Percentiles rank a stretch among this genome's conserved stretches.
Conservation (phyloP, 371 early-diverging fungal species). For the Rhizopus sp. region DNA sequence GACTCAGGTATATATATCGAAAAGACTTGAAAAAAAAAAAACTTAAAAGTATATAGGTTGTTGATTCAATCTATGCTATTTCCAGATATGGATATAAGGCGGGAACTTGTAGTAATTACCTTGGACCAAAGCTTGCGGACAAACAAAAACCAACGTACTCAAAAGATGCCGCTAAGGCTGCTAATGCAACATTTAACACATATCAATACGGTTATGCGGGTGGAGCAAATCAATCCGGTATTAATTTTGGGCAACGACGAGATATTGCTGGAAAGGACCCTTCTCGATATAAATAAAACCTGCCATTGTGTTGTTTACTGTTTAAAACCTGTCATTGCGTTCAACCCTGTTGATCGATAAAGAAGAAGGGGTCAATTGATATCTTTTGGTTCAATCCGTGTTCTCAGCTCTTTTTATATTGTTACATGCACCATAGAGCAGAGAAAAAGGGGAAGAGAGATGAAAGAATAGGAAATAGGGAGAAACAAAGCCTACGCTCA, state of each 20-base stretch:
- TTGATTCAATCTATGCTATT: conserved; percentile 78
- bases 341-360: too few relatives aligned
- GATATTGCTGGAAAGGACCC: conserved; percentile 48
- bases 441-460: too few relatives aligned
- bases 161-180: conserved; percentile 66
- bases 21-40: too few relatives aligned
- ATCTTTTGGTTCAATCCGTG: too few relatives aligned
- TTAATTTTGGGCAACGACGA: conserved; percentile 53
- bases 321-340: too few relatives aligned
- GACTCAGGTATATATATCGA: conserved; percentile 57
- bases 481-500: too few relatives aligned
- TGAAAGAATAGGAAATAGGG: too few relatives aligned
- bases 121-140: conserved; percentile 81
- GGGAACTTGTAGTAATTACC: conserved; percentile 57
- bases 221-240: conserved; percentile 63
- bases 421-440: too few relatives aligned
- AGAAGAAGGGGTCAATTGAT: too few relatives aligned
- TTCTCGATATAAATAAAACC: conserved; percentile 24
- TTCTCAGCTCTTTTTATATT: too few relatives aligned
- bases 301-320: too few relatives aligned
- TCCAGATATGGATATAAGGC: conserved; percentile 78
- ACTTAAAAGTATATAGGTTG: conserved; percentile 41
- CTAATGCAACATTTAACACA: conserved; percentile 58
- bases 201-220: conserved; percentile 61
- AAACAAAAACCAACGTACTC: conserved; percentile 67